Evolutionary conservation across 768 basidiomycete species (phyloP).

Genomic region (Agaricus subrufescens): DNA sequence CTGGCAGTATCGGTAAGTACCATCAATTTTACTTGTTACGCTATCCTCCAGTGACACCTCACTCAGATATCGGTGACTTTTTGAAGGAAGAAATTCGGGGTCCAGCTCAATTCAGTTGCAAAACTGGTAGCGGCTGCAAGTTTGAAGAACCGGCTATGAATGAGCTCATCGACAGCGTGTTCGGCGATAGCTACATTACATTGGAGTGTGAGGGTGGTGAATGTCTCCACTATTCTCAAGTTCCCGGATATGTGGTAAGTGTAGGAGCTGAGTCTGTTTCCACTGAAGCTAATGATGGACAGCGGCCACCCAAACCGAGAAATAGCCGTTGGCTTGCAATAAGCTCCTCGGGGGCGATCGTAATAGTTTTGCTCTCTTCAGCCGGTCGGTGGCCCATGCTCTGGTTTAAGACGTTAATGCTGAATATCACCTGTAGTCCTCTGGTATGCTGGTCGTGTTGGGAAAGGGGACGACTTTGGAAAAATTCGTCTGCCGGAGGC

Average conservation of each 20-base stretch:
- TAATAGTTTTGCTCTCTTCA: conserved; percentile 67
- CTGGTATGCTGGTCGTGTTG: conserved; percentile 87
- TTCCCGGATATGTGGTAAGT: conserved; percentile 84
- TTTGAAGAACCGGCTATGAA: conserved; percentile 99
- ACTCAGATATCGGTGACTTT: conserved; percentile 89
- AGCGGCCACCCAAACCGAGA: conserved; percentile 81
- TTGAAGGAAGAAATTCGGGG: conserved; percentile 86
- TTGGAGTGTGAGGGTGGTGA: conserved; percentile 86
- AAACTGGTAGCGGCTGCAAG: conserved; percentile 63
- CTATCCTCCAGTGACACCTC: not conserved
- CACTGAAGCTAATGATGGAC: not conserved
- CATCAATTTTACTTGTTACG: not conserved
- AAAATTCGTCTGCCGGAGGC: conserved; percentile 75
- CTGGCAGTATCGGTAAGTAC: conserved; percentile 82
- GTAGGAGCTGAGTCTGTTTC: not conserved
- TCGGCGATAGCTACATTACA: conserved; percentile 89
- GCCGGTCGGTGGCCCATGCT: conserved; percentile 37
- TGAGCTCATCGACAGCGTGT: conserved; percentile 85
- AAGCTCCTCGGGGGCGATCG: conserved; percentile 73
- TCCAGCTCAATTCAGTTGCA: conserved; percentile 84
- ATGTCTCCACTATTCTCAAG: conserved; percentile 89
- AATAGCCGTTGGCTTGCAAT: conserved; percentile 79
- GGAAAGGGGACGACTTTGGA: conserved; percentile 60
- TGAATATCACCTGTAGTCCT: conserved; percentile 39
- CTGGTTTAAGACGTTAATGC: not conserved